Base-by-base conservation (phyloP, 2,329 filamentous ascomycete species). In the Hymenoscyphus salicellus region DNA sequence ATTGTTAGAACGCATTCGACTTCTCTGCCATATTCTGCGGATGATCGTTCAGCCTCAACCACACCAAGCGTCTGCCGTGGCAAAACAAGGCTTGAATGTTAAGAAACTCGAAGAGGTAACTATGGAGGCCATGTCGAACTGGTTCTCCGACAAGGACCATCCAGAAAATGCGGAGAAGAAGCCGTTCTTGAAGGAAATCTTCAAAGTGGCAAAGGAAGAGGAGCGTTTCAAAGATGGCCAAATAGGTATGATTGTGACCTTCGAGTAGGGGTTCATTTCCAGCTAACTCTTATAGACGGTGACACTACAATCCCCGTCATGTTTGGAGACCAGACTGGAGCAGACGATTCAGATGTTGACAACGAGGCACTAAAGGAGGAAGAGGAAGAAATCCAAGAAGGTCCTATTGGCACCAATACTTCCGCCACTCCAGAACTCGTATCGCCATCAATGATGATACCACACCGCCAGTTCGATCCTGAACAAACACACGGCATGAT, bases 21-120 rank as follows among this genome's bases (percentile, higher is more conserved):
- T 89, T 1, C 77, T 89, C 3, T 81, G 81, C 56, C 86, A 89
- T 66, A 87, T 89, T 52, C 73, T 89, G n/a, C 78, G 80, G 30
- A 78, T 89, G 76, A 78, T 88, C 1, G 78, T 72, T 32, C 63
- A 73, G 36, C 73, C 72, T 1, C 78, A 76, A 41, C 71, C 78
- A 0, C 78, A 77, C 49, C 73, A 75, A 57, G 55, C 59, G n/a
- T 74, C 74, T 0, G 80, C 83, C 23, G 80, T 88, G 14, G 79
- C 80, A 67, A 85, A 84, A 68, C 76, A 85, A 8, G 78, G 79
- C 0, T 63, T 75, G 11, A 70, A 71, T 33, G 76, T 89, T 6
- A 78, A 78, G 61, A 86, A 84, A 70, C 76, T 89, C 2, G 84
- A 89, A 66, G 82, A 85, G 32, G 79, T 82, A 1, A 87, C 86